These are phyloP conservation scores for Coprinopsis sp. DNA, from an alignment of 768 basidiomycete genomes.

Conservation along the genomic window DNA sequence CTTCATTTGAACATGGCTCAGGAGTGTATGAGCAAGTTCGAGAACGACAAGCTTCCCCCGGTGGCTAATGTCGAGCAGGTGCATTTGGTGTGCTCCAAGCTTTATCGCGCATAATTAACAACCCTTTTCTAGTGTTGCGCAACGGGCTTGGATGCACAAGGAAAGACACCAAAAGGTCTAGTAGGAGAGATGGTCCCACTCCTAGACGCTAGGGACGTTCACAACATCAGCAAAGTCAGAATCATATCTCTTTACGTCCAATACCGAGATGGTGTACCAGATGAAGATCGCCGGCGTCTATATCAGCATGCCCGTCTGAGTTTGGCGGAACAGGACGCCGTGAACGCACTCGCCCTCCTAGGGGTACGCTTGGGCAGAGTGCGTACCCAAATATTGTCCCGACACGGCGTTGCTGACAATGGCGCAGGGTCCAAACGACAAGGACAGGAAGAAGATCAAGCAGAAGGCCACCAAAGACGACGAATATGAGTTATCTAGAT, in stretches of 20 bases:
- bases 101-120: background rate
- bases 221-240: constrained; percentile 89
- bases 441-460: constrained; percentile 78
- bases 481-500: constrained; percentile 95
- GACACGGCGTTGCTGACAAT: background rate
- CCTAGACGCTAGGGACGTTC: constrained; percentile 82
- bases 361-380: constrained; percentile 86
- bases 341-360: constrained; percentile 79
- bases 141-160: constrained; percentile 86
- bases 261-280: constrained; percentile 94
- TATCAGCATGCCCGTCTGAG: constrained; percentile 92
- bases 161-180: constrained; percentile 88
- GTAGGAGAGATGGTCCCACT: constrained; percentile 99
- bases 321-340: constrained; percentile 86
- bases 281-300: constrained; percentile 89
- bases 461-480: constrained; percentile 75
- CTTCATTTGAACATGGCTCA: constrained; percentile 96
- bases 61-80: constrained; percentile 92
- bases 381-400: constrained; percentile 17
- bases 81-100: background rate
- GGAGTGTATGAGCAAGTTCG: constrained; percentile 93
- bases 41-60: constrained; percentile 76
- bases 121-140: constrained; percentile 71
- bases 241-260: constrained; percentile 95
- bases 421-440: constrained; percentile 63